These are phyloP conservation scores for Plasmodium chabaudi DNA, from an alignment of 169 alveolate genomes.

Conservation along the genomic window DNA sequence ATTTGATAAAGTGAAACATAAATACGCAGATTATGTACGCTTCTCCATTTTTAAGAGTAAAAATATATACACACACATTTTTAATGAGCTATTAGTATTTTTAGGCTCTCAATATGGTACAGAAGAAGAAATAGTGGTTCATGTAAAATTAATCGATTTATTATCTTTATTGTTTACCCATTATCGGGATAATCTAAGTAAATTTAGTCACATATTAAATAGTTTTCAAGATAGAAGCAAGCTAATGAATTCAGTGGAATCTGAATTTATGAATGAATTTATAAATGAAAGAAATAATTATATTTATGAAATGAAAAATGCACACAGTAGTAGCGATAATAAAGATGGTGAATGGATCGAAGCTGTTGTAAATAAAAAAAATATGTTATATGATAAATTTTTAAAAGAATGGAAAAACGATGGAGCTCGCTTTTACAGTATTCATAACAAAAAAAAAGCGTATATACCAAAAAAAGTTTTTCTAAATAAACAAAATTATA, in stretches of 20 bases:
- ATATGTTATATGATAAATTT: slow-evolving; percentile 48
- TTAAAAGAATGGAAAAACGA: slow-evolving; percentile 65
- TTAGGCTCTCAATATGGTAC: slow-evolving; percentile 60
- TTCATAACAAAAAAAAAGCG: slow-evolving; percentile 25
- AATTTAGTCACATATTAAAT: slow-evolving; percentile 47
- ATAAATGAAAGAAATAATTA: slow-evolving; percentile 51
- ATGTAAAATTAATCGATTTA: slow-evolving; percentile 63
- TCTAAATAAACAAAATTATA: background rate
- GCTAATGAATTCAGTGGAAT: slow-evolving; percentile 57
- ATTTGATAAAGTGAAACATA: slow-evolving; percentile 64
- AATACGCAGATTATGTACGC: slow-evolving; percentile 55
- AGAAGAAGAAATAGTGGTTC: slow-evolving; percentile 49
- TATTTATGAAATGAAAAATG: slow-evolving; percentile 38
- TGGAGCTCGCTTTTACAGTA: slow-evolving; percentile 48
- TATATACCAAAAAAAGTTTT: slow-evolving; percentile 44
- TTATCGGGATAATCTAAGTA: slow-evolving; percentile 48
- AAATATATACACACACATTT: slow-evolving; percentile 27
- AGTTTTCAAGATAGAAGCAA: slow-evolving; percentile 75
- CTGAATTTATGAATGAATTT: slow-evolving; percentile 63
- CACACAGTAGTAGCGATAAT: slow-evolving; percentile 5
- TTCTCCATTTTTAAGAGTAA: slow-evolving; percentile 43
- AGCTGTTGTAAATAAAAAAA: slow-evolving; percentile 44
- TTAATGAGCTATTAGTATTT: slow-evolving; percentile 59
- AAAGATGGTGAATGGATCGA: slow-evolving; percentile 31
- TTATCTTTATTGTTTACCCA: slow-evolving; percentile 53